Base-by-base conservation (phyloP, 306 rosid species). In the Gynostemma pentaphyllum region DNA sequence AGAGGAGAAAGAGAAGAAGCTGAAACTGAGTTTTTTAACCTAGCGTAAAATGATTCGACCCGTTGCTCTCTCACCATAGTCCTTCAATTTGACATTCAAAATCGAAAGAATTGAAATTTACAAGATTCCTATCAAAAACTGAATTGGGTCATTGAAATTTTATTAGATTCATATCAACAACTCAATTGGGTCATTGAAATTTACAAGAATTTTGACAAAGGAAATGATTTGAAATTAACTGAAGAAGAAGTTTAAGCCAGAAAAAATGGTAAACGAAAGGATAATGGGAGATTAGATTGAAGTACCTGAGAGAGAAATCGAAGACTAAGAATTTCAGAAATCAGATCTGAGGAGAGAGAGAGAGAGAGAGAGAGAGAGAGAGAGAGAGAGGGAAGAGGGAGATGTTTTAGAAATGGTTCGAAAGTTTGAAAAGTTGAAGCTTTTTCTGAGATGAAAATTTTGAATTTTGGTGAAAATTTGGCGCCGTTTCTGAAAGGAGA, bases 41-140 rank as follows among this genome's bases (percentile, higher is more conserved):
- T 85, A 0, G 84, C 8, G 64, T 94, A 94, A 74, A 94, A 94
- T 0, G 88, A 76, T 50, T 79, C 87, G 2, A 86, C 75, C n/a
- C 78, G 68, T 15, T 78, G 75, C 72, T 86, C 99, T 48, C 95
- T 81, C 82, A 92, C 87, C 80, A 82, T 84, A 46, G 69, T 69
- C 71, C 16, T 51, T 76, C 77, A 74, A 64, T 39, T 40, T 62
- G 69, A 64, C 67, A 57, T 66, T n/a, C 53, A 53, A 60, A 59
- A 11, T 14, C 22, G 30, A 40, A 68, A 14, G 22, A 41, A 74
- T 51, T 68, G 26, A 15, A 30, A 55, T 27, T 2, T 56, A 10
- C 30, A 4, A 34, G 19, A 49, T 10, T 34, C 22, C 14, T 4
- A 49, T 47, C 46, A 19, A 13, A 30, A 16, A 48, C 44, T 47